These are phyloP conservation scores for Camelina hispida DNA, from an alignment of 345 rosid species.

Conservation along the genomic window DNA sequence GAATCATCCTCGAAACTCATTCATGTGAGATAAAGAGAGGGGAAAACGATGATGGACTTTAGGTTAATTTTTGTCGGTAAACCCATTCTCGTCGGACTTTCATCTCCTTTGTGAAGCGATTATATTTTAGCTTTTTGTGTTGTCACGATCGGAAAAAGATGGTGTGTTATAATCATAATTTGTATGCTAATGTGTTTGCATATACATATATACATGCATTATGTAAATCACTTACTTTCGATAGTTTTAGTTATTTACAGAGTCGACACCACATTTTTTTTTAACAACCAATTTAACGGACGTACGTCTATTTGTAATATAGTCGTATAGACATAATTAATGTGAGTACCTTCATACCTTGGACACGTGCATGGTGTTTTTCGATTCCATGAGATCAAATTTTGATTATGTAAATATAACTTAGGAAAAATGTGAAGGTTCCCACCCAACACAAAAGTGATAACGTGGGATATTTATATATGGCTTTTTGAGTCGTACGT, in stretches of 20 bases:
- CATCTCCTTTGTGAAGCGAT: slow-evolving; percentile 9
- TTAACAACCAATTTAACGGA: neutral
- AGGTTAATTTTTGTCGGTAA: slow-evolving; percentile 35
- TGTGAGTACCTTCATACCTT: neutral
- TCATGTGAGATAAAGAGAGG: neutral
- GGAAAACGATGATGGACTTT: slow-evolving; percentile 13
- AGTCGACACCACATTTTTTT: neutral
- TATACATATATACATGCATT: neutral
- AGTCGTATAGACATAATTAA: neutral
- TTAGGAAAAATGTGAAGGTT: slow-evolving; percentile 27
- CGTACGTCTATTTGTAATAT: neutral
- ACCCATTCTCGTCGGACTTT: slow-evolving; percentile 25
- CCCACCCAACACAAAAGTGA: slow-evolving; percentile 26
- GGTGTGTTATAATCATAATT: slow-evolving; percentile 26
- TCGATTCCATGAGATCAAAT: neutral
- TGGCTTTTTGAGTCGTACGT: slow-evolving; percentile 21
- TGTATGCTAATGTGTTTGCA: slow-evolving; percentile 15
- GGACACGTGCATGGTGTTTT: slow-evolving; percentile 20
- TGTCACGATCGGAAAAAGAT: slow-evolving; percentile 28
- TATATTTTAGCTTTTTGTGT: slow-evolving; percentile 15
- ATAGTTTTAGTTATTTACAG: too few species aligned
- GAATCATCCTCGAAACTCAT: slow-evolving; percentile 10
- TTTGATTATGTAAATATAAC: slow-evolving; percentile 1
- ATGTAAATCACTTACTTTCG: too few species aligned
- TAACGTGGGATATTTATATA: slow-evolving; percentile 8